Base-by-base conservation (phyloP, 1,284 basidiomycete genomes). In the Boletus semigastroideus region DNA sequence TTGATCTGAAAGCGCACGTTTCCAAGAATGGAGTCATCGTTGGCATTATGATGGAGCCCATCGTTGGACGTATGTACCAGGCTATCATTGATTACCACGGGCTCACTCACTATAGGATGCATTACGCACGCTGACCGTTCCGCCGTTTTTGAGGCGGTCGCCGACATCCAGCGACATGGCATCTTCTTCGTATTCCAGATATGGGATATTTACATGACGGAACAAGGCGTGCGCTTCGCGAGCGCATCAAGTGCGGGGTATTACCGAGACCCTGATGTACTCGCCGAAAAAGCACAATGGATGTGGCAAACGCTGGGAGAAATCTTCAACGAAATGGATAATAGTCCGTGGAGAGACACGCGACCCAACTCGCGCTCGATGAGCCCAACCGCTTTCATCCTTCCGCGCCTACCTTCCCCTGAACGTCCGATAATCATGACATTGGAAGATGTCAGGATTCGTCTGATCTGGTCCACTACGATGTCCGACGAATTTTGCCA, bases 1-100 rank as follows among this genome's bases (percentile, higher is more conserved):
- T 72, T 46, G 69, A 73, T 31, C 62, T 77, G 36, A 56, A 78
- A 28, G 79, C 73, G 7, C 78, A 80, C 52, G 60, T 81, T n/a
- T 59, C 75, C 25, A 66, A 72, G 40, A 69, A 73, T 40, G 72
- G 69, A 2, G 55, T 60, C 11, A 57, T 80, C 8, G 62, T 77
- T 28, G 79, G 79, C 2, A 52, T 81, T 30, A 72, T 81, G 48
- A 70, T 67, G 33, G 78, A 80, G 54, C 61, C 74, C 14, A 61
- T 68, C 7, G 51, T 69, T 45, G 79, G 79, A 48, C 67, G 79
- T 68, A 55, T 36, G 66, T 64, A 25, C 16, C 12, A n/a, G 36
- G 16, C 16, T 27, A 4, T 22, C 11, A 41, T 34, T 8, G 34
- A 34, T 40, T 36, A 33, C 28, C 48, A 40, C 17, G 17, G n/a